Percentiles rank a stretch among this genome's conserved stretches.
phyloP scores from a whole-genome alignment of 2,329 filamentous ascomycete species.

The Venturia aucupariae region DNA sequence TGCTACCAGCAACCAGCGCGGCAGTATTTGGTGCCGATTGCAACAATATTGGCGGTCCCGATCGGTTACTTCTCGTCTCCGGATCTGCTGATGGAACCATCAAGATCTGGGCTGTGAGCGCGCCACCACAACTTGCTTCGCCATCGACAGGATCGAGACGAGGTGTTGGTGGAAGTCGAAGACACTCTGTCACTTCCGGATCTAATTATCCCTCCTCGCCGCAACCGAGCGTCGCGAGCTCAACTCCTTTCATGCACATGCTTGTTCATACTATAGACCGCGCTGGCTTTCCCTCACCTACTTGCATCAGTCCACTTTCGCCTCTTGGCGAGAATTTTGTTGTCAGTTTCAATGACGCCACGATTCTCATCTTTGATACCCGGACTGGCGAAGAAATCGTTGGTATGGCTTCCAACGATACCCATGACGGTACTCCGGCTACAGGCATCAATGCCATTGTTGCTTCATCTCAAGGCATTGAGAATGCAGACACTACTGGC shows the following conservation, averaged over 20 bases:
- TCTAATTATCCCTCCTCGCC: constrained; percentile 85
- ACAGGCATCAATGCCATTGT: constrained; percentile 86
- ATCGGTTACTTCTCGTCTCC: constrained; percentile 82
- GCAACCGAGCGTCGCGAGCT: constrained; percentile 77
- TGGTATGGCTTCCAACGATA: constrained; percentile 87
- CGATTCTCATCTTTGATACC: constrained; percentile 87
- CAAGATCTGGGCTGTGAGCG: constrained; percentile 88
- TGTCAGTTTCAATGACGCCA: constrained; percentile 83
- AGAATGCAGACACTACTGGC: constrained; percentile 37
- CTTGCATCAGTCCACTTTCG: constrained; percentile 85
- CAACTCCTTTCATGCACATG: constrained; percentile 78
- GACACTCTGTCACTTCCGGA: constrained; percentile 90
- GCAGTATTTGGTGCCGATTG: constrained; percentile 66
- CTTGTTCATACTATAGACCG: constrained; percentile 80
- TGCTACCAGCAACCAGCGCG: constrained; percentile 74
- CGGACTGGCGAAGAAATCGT: constrained; percentile 84
- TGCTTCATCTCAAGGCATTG: constrained; percentile 73
- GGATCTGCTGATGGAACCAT: constrained; percentile 86
- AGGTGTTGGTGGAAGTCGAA: constrained; percentile 62
- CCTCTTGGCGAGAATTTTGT: constrained; percentile 79
- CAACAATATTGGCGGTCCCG: constrained; percentile 66
- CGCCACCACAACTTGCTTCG: constrained; percentile 76
- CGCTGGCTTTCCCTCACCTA: constrained; percentile 64
- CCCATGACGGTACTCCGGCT: constrained; percentile 77
- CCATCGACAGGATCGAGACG: constrained; percentile 59